Conservation (phyloP, 768 basidiomycete genomes). For the Ephemerocybe angulata region DNA sequence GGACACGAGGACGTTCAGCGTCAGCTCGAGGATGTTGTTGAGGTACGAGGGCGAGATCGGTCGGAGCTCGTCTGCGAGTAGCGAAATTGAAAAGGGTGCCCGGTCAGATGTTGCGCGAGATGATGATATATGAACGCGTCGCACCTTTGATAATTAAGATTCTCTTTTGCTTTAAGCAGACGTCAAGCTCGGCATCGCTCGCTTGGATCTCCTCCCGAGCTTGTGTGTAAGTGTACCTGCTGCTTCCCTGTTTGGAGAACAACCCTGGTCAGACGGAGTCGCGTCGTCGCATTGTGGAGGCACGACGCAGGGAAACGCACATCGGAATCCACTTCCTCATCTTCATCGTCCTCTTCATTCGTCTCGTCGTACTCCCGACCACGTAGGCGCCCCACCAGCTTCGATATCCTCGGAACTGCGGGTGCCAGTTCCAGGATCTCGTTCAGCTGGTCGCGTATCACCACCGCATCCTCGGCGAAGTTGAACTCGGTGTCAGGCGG, state of each 20-base stretch:
- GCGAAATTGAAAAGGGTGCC: background rate
- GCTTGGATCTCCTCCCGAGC: slow-evolving; percentile 71
- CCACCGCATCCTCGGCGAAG: slow-evolving; percentile 41
- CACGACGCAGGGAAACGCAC: slow-evolving; percentile 12
- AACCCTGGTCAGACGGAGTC: background rate
- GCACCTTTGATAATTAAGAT: slow-evolving; percentile 72
- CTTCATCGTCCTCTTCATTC: slow-evolving; percentile 61
- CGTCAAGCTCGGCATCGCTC: slow-evolving; percentile 69
- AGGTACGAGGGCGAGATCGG: slow-evolving; percentile 70
- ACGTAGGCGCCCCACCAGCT: slow-evolving; percentile 55
- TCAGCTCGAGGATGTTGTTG: slow-evolving; percentile 63
- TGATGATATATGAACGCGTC: background rate
- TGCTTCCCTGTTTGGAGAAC: slow-evolving; percentile 15
- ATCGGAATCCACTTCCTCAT: slow-evolving; percentile 18
- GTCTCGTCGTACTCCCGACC: slow-evolving; percentile 73
- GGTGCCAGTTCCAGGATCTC: slow-evolving; percentile 83
- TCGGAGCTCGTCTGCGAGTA: slow-evolving; percentile 57
- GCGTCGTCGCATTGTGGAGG: background rate
- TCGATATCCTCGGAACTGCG: slow-evolving; percentile 72
- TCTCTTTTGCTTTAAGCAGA: slow-evolving; percentile 61
- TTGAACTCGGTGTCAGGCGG: slow-evolving; percentile 30
- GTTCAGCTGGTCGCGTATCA: slow-evolving; percentile 76
- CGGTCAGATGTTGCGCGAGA: background rate
- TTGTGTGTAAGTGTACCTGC: slow-evolving; percentile 56
- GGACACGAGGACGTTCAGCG: slow-evolving; percentile 73